Conservation (phyloP, 108 stramenopile genomes). For the Hondaea fermentalgiana region DNA sequence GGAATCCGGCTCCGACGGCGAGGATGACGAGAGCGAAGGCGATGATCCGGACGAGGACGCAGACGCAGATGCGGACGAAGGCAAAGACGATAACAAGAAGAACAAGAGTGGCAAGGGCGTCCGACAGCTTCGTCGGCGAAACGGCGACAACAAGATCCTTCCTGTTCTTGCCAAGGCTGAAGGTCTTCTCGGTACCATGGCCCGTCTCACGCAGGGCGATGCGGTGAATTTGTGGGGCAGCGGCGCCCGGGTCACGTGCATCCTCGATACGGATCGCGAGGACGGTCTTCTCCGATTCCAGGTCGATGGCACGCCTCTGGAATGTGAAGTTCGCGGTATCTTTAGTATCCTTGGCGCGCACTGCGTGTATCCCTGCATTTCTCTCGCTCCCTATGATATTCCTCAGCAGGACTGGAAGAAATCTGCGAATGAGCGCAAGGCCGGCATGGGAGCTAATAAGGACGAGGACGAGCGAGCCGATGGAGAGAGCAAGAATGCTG, state of each 20-base stretch:
- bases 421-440: neutral
- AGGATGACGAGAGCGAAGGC: too few species aligned
- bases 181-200: neutral
- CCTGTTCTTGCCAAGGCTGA: neutral
- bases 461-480: neutral
- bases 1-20: too few species aligned
- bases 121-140: neutral
- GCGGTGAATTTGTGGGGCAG: neutral
- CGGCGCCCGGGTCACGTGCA: neutral
- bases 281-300: neutral
- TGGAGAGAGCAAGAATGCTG: neutral
- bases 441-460: too few species aligned
- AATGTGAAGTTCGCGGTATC: neutral
- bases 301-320: neutral
- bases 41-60: too few species aligned
- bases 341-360: constrained; percentile 12
- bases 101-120: neutral
- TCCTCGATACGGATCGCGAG: neutral
- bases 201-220: neutral
- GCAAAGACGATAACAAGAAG: neutral
- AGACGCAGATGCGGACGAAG: neutral
- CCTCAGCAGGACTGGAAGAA: neutral
- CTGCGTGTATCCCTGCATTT: constrained; percentile 17
- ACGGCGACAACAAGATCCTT: neutral
- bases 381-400: constrained; percentile 4